Evolutionary conservation across 2,329 filamentous ascomycete species (phyloP).

Genomic region (Didymosphaeria variabile): DNA sequence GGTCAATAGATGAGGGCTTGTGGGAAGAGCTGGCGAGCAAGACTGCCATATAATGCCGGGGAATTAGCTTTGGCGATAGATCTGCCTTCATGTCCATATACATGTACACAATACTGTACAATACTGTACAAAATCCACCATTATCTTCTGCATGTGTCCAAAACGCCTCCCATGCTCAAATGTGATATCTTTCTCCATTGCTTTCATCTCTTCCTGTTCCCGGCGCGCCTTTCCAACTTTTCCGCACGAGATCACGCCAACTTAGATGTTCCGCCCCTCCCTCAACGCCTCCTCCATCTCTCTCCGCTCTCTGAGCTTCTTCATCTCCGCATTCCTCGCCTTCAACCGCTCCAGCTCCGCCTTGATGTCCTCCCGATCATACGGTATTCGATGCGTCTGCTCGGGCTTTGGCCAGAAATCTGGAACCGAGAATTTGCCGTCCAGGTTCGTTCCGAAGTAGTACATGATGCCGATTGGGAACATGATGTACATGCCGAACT

Average conservation of each 20-base stretch:
- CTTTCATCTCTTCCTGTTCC: slow-evolving; percentile 25
- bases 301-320: slow-evolving; percentile 57
- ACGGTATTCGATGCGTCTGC: slow-evolving; percentile 78
- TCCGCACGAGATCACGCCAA: too few species aligned
- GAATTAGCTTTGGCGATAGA: not conserved
- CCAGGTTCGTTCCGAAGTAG: slow-evolving; percentile 99
- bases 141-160: slow-evolving; percentile 15
- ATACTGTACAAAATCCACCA: slow-evolving; percentile 29
- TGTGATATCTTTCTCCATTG: slow-evolving; percentile 4
- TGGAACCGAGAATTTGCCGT: slow-evolving; percentile 80
- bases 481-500: slow-evolving; percentile 99
- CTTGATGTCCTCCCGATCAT: slow-evolving; percentile 82
- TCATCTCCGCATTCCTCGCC: slow-evolving; percentile 56
- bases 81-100: slow-evolving; percentile 8
- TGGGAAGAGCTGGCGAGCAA: slow-evolving; percentile 52
- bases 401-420: slow-evolving; percentile 92
- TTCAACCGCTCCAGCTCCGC: slow-evolving; percentile 79
- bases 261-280: slow-evolving; percentile 43
- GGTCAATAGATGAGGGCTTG: slow-evolving; percentile 47
- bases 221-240: too few species aligned
- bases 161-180: slow-evolving; percentile 32
- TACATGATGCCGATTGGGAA: slow-evolving; percentile 99
- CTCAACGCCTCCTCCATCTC: slow-evolving; percentile 44
- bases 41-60: slow-evolving; percentile 38
- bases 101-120: slow-evolving; percentile 37